These are phyloP conservation scores for Epicoccum nigrum DNA, from an alignment of 2,329 filamentous ascomycete genomes.

Conservation along the genomic window DNA sequence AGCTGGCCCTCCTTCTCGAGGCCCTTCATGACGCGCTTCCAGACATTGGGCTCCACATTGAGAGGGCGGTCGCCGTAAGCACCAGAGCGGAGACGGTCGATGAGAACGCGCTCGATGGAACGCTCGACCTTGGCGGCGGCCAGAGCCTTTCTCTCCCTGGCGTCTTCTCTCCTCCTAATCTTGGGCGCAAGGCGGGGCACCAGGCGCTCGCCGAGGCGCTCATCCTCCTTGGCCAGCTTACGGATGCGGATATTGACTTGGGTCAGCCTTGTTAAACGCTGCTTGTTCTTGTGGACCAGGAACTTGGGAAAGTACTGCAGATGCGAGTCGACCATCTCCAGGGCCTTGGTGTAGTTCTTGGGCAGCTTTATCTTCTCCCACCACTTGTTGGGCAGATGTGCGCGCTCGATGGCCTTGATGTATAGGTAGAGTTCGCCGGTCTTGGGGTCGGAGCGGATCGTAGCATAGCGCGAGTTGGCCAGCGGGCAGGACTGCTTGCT, in stretches of 20 bases:
- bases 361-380: slow-evolving; percentile 94
- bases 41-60: slow-evolving; percentile 93
- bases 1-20: slow-evolving; percentile 88
- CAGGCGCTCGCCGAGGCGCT: slow-evolving; percentile 83
- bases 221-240: slow-evolving; percentile 85
- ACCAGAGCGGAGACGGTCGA: slow-evolving; percentile 87
- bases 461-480: slow-evolving; percentile 91
- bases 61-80: slow-evolving; percentile 94
- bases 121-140: slow-evolving; percentile 87
- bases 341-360: slow-evolving; percentile 86
- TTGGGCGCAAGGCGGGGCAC: slow-evolving; percentile 93
- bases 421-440: slow-evolving; percentile 90
- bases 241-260: slow-evolving; percentile 84
- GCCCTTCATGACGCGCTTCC: slow-evolving; percentile 94
- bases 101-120: slow-evolving; percentile 92
- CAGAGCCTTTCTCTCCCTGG: slow-evolving; percentile 57
- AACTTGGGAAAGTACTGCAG: slow-evolving; percentile 93
- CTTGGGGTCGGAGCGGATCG: slow-evolving; percentile 79
- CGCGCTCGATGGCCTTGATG: slow-evolving; percentile 79
- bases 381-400: slow-evolving; percentile 83
- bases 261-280: slow-evolving; percentile 87
- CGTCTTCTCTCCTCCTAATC: slow-evolving; percentile 63
- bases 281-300: slow-evolving; percentile 92
- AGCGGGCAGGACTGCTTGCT: slow-evolving; percentile 76
- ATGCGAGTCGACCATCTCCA: slow-evolving; percentile 70